Evolutionary conservation across 345 rosid genomes (phyloP).

Genomic region (Mercurialis annua): DNA sequence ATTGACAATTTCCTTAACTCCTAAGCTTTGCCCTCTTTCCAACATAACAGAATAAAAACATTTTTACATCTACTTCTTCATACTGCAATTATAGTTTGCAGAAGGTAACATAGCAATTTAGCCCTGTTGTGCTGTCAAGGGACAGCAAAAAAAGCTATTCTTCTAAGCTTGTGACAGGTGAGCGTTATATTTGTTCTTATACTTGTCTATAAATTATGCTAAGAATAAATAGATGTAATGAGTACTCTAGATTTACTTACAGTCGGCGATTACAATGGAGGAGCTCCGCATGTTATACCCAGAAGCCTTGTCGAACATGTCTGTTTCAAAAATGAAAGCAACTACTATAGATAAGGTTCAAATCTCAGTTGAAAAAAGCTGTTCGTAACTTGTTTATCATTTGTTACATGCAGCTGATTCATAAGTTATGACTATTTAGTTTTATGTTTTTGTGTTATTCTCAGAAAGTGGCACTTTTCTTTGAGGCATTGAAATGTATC

Average conservation of each 20-base stretch:
- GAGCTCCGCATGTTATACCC: background rate
- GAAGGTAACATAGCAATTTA: no score
- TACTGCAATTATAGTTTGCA: no score
- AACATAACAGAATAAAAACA: background rate
- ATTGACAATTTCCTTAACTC: background rate
- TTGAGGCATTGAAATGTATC: background rate
- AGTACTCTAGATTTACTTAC: background rate
- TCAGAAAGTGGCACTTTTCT: constrained; percentile 14
- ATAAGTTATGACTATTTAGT: no score
- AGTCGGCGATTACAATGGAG: constrained; percentile 1
- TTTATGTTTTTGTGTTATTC: background rate
- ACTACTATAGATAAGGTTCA: constrained; percentile 10
- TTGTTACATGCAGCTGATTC: background rate
- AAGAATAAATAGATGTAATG: no score
- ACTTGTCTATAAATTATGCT: no score
- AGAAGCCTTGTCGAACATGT: constrained; percentile 8
- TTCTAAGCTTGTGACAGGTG: no score
- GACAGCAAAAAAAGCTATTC: no score
- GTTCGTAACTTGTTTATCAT: background rate
- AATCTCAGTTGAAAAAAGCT: no score
- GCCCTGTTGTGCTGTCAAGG: no score
- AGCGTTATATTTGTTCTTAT: no score
- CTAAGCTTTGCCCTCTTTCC: background rate
- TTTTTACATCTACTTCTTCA: background rate
- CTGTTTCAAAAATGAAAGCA: background rate